phyloP scores from a whole-genome alignment of 192 early-diverging fungal species.

The Backusella tuberculispora region DNA sequence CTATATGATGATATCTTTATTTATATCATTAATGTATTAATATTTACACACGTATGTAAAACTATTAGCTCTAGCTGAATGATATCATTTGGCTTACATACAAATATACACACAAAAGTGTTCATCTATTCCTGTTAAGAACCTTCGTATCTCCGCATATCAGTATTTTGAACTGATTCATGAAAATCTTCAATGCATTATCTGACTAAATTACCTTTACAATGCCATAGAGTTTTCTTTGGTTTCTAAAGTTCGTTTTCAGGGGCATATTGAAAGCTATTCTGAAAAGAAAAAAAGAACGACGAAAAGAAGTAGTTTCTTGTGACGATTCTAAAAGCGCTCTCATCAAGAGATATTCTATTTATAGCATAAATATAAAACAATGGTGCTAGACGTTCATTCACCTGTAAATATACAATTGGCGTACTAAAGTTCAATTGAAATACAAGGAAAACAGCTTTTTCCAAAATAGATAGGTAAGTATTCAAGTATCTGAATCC shows the following conservation, averaged over 20 bases:
- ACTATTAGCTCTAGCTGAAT: not conserved
- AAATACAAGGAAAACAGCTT: not conserved
- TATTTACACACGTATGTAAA: not conserved
- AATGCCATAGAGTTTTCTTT: not conserved
- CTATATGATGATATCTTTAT: not conserved
- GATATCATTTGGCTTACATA: not conserved
- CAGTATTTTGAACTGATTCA: not conserved
- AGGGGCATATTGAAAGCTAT: constrained; percentile 2
- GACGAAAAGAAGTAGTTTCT: not conserved
- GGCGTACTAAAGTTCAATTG: not conserved
- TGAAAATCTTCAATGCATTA: not conserved
- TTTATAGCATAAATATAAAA: not conserved
- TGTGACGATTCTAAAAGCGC: not conserved
- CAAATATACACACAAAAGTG: not conserved
- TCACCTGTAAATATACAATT: not conserved
- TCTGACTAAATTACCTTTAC: not conserved
- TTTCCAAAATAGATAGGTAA: not conserved
- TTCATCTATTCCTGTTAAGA: not conserved
- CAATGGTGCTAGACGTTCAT: not conserved
- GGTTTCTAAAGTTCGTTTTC: not conserved
- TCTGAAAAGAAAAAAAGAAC: constrained; percentile 11
- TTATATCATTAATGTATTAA: not conserved
- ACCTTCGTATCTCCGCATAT: not conserved
- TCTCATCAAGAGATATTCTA: not conserved
- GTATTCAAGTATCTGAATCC: not conserved